Base-by-base conservation (phyloP, 768 basidiomycete species). In the Mycena sanguinolenta region DNA sequence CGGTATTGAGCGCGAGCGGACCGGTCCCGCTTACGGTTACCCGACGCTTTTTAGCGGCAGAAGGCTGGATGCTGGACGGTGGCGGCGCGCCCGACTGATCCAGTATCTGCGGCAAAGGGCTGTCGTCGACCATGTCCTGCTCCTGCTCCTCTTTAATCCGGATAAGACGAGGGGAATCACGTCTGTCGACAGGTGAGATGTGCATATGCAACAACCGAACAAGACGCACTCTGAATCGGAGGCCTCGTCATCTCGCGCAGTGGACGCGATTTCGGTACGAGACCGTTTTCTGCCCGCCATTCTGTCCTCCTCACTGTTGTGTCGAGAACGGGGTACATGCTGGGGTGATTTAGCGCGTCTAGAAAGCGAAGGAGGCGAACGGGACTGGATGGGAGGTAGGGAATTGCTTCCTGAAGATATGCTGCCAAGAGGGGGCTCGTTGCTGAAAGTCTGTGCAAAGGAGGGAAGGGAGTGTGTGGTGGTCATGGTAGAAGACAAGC, bases 391-490 rank as follows among this genome's bases (percentile, higher is more conserved):
- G 63, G 91, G 92, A 14, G 92, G 92, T 4, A 93, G 83, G 49
- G 88, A 79, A 78, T 90, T 91, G 79, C 81, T 87, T 65, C 82
- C 81, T 39, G 83, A 78, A 1, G 87, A 79, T 25, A 89, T 84
- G 68, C 80, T 85, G 79, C 78, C 83, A 63, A 92, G 80, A 8
- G 90, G 89, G 1, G 87, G 86, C 60, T 74, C 82, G 77, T 30
- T 88, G 81, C 60, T 88, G 82, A 95, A 95, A 0, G 93, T 88
- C 82, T 92, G 90, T 2, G 91, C 90, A 79, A 95, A 95, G 50
- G 93, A 92, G 46, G 93, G 93, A 44, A 95, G 88, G 13, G 92
- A 90, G 78, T 90, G 91, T 70, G 66, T 38, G 50, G 84, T 82
- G 55, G 83, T 82, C 79, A 86, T 82, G 79, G 71, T 57, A 34